Percentiles rank a stretch among this genome's conserved stretches.
Evolutionary conservation across 345 rosid species (phyloP).

Genomic region (Syzygium aqueum): DNA sequence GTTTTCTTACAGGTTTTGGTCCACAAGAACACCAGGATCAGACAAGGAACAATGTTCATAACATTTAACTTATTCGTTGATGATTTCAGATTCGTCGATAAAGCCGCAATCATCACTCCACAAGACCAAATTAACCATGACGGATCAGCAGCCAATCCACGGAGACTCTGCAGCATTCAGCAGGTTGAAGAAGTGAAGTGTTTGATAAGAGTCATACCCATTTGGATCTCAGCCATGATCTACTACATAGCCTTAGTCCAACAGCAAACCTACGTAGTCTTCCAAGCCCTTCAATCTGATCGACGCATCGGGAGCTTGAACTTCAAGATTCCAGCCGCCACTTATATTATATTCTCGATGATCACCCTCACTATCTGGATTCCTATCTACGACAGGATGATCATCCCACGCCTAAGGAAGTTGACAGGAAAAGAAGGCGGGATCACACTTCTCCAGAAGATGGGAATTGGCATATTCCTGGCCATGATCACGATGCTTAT

Average conservation of each 20-base stretch:
- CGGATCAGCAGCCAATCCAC: conserved; percentile 24
- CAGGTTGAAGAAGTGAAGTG: conserved; percentile 51
- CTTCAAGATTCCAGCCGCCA: conserved; percentile 18
- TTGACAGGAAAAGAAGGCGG: conserved; percentile 19
- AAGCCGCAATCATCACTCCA: conserved; percentile 24
- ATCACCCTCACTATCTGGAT: conserved; percentile 19
- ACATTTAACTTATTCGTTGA: background rate
- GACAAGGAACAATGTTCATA: background rate
- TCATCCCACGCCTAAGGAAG: conserved; percentile 14
- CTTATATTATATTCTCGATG: conserved; percentile 6
- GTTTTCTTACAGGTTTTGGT: background rate
- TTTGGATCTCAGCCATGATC: background rate
- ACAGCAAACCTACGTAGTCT: conserved; percentile 9
- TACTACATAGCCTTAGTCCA: background rate
- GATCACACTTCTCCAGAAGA: conserved; percentile 22
- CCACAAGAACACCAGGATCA: background rate
- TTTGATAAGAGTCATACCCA: conserved; percentile 8
- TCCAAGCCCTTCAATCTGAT: conserved; percentile 12
- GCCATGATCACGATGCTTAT: conserved; percentile 25
- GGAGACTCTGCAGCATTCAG: conserved; percentile 41
- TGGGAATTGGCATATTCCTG: conserved; percentile 35
- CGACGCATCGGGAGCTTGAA: background rate
- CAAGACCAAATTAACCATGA: conserved; percentile 21
- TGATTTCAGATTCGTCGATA: conserved; percentile 22
- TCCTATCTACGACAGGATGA: conserved; percentile 15